Percentiles rank a stretch among this genome's conserved stretches.
Evolutionary conservation across 192 early-diverging fungal species (phyloP).

Genomic region (Coemansia sp.): DNA sequence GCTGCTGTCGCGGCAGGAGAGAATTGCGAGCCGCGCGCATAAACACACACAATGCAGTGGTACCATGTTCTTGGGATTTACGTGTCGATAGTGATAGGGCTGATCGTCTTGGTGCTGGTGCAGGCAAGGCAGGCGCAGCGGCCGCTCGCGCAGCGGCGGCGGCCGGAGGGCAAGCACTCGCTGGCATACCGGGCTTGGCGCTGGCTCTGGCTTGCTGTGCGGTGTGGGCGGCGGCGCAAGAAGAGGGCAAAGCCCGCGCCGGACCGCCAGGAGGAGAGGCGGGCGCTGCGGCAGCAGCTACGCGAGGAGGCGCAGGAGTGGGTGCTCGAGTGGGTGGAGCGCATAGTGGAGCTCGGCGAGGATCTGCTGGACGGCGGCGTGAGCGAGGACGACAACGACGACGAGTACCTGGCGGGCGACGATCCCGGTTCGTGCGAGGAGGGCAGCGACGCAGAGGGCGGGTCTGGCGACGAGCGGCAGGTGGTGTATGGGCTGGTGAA

Average conservation of each 20-base stretch:
- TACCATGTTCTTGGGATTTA: conserved; percentile 52
- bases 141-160: conserved; percentile 6
- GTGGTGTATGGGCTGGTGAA: conserved; percentile 80
- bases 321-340: conserved; percentile 46
- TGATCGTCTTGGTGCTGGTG: conserved; percentile 35
- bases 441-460: conserved; percentile 18
- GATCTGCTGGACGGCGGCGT: conserved; percentile 43
- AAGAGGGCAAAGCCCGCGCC: conserved; percentile 28
- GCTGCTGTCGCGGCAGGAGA: neutral
- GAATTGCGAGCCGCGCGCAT: conserved; percentile 1
- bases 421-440: conserved; percentile 39
- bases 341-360: conserved; percentile 54
- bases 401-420: conserved; percentile 29
- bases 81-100: conserved; percentile 36
- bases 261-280: conserved; percentile 47
- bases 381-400: conserved; percentile 49
- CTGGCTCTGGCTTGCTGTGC: conserved; percentile 46
- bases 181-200: conserved; percentile 38
- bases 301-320: conserved; percentile 56
- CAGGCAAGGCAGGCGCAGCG: conserved; percentile 22
- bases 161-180: conserved; percentile 18
- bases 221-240: conserved; percentile 52
- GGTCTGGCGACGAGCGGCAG: conserved; percentile 33
- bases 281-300: conserved; percentile 45
- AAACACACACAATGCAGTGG: conserved; percentile 28